These are phyloP conservation scores for Entomortierella chlamydospora DNA, from an alignment of 192 early-diverging fungal genomes.

Conservation along the genomic window DNA sequence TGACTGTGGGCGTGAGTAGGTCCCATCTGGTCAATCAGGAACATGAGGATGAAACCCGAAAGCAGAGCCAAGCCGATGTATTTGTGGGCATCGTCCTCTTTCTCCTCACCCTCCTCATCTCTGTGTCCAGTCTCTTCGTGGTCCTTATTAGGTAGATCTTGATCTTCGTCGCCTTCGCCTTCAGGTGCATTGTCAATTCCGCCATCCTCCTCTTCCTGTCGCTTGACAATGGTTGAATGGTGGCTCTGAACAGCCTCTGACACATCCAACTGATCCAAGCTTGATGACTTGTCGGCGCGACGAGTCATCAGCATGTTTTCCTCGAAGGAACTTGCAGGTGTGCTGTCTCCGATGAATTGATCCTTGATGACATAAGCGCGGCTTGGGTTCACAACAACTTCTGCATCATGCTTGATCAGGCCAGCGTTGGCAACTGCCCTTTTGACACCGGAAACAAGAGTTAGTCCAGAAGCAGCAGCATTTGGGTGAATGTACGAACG, in stretches of 20 bases:
- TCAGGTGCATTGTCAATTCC: neutral
- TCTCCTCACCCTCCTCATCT: slow-evolving; percentile 4
- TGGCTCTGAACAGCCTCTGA: no score
- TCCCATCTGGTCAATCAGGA: slow-evolving; percentile 83
- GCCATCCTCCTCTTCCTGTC: slow-evolving; percentile 15
- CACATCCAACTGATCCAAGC: no score
- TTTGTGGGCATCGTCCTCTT: slow-evolving; percentile 57
- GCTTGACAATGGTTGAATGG: slow-evolving; percentile 12
- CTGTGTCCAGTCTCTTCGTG: neutral
- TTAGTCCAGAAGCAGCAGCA: slow-evolving; percentile 3
- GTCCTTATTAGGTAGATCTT: slow-evolving; percentile 14
- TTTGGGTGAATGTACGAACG: slow-evolving; percentile 21
- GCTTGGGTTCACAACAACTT: slow-evolving; percentile 12
- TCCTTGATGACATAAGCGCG: slow-evolving; percentile 23
- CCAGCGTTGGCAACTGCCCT: neutral
- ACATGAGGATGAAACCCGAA: slow-evolving; percentile 91
- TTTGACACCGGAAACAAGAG: neutral
- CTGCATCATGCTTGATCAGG: slow-evolving; percentile 14
- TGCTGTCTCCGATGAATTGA: slow-evolving; percentile 8
- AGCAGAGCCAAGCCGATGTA: slow-evolving; percentile 85
- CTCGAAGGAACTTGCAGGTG: slow-evolving; percentile 15
- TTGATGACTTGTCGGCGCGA: slow-evolving; percentile 1
- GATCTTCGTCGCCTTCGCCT: slow-evolving; percentile 8
- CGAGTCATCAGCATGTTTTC: slow-evolving; percentile 39
- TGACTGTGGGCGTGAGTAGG: slow-evolving; percentile 56